Evolutionary conservation across 2,329 filamentous ascomycete genomes (phyloP).

Genomic region (Alternaria longipes): DNA sequence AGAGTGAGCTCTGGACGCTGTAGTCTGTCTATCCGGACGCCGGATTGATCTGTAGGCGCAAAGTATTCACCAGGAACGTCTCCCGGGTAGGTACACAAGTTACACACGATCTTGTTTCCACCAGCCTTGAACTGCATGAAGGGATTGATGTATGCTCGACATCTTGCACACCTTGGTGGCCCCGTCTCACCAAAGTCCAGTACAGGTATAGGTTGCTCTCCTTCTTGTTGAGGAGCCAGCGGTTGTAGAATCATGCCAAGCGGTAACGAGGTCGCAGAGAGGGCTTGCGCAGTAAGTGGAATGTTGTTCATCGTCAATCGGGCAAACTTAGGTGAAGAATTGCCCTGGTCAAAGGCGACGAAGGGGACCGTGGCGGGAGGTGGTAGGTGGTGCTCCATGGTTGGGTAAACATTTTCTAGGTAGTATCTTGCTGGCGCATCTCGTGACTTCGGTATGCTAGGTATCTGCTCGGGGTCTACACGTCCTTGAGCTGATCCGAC

Average conservation of each 20-base stretch:
- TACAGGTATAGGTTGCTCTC: conserved; percentile 87
- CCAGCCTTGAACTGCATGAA: conserved; percentile 98
- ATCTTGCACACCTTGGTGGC: conserved; percentile 89
- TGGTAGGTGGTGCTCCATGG: conserved; percentile 91
- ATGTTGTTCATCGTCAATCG: conserved; percentile 94
- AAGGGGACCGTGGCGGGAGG: conserved; percentile 89
- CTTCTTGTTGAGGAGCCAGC: conserved; percentile 80
- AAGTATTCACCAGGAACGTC: conserved; percentile 94
- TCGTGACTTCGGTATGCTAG: conserved; percentile 85
- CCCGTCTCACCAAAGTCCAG: conserved; percentile 93
- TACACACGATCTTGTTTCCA: conserved; percentile 97
- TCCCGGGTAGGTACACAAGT: conserved; percentile 97
- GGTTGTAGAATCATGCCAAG: conserved; percentile 90
- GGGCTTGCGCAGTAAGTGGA: conserved; percentile 80
- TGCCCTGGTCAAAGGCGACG: conserved; percentile 94
- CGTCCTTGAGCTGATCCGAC: conserved; percentile 73
- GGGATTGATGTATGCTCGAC: conserved; percentile 96
- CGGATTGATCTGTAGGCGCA: conserved; percentile 85
- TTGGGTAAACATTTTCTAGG: conserved; percentile 87
- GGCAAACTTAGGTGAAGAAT: conserved; percentile 92
- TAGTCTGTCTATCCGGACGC: conserved; percentile 85
- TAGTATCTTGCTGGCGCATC: conserved; percentile 86
- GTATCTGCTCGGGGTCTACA: conserved; percentile 91
- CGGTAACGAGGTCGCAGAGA: conserved; percentile 82
- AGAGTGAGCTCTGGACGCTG: conserved; percentile 88